Conservation (phyloP, 2,329 filamentous ascomycete species). For the Botrytis fragariae region DNA sequence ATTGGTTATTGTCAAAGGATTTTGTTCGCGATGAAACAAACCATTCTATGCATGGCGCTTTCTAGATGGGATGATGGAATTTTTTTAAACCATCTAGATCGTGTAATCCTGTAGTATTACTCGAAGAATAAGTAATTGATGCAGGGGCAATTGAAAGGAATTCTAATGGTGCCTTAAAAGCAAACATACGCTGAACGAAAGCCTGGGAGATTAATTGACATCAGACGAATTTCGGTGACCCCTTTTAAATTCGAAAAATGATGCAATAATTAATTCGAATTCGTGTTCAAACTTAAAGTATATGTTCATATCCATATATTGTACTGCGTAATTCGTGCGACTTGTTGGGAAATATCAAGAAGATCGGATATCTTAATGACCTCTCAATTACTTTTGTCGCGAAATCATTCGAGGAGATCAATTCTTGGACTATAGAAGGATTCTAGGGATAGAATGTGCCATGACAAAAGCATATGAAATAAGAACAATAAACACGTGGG, state of each 20-base stretch:
- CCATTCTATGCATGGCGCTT: neutral
- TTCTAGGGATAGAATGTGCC: too few species aligned
- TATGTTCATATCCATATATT: neutral
- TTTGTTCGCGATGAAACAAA: neutral
- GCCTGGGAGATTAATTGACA: neutral
- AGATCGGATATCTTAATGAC: neutral
- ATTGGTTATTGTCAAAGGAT: conserved; percentile 5
- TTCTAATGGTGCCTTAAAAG: neutral
- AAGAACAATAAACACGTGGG: neutral
- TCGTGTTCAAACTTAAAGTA: neutral
- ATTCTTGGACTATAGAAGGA: neutral
- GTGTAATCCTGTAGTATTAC: neutral
- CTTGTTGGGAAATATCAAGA: neutral
- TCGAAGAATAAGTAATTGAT: neutral
- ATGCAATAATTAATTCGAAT: neutral
- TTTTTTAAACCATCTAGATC: neutral
- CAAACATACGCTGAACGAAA: neutral
- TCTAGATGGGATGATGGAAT: neutral
- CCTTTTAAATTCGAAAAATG: neutral
- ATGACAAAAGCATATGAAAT: neutral
- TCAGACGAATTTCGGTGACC: neutral
- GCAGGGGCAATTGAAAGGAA: neutral
- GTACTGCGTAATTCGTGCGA: neutral
- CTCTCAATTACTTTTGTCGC: neutral
- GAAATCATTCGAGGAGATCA: too few species aligned